Conservation (phyloP, 2,329 filamentous ascomycete species). For the Ceratocystis albifundus region DNA sequence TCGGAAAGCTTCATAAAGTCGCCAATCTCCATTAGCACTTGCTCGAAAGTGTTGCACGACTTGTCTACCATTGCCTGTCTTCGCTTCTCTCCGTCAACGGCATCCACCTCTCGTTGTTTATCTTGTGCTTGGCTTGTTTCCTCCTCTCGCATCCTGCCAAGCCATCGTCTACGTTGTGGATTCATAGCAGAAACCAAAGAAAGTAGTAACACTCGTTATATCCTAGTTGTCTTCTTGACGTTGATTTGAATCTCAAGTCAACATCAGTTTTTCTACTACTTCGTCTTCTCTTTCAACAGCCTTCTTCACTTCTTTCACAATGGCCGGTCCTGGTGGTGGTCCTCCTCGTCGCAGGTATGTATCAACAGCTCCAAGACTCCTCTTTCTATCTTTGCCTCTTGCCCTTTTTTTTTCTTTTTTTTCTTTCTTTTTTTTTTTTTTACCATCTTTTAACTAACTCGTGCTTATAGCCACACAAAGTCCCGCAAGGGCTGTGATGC, state of each 20-base stretch:
- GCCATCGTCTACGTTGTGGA: not conserved
- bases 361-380: not conserved
- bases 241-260: conserved; percentile 3
- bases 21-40: not conserved
- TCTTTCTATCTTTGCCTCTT: not conserved
- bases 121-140: not conserved
- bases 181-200: not conserved
- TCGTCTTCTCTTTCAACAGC: conserved; percentile 13
- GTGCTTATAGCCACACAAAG: conserved; percentile 75
- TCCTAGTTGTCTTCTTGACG: not conserved
- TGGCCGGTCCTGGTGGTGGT: conserved; percentile 91
- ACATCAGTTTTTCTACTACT: conserved; percentile 1
- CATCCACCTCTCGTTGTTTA: not conserved
- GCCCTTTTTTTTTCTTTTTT: not conserved
- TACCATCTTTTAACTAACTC: conserved; percentile 26
- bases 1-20: conserved; percentile 11
- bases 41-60: not conserved
- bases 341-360: conserved; percentile 60
- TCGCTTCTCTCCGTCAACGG: not conserved
- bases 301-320: conserved; percentile 33
- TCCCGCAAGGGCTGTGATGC: conserved; percentile 97
- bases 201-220: conserved; percentile 13
- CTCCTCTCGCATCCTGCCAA: not conserved
- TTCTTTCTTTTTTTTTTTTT: not conserved
- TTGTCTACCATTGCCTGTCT: not conserved